Conservation (phyloP, 306 rosid species). For the Prunus armeniaca region DNA sequence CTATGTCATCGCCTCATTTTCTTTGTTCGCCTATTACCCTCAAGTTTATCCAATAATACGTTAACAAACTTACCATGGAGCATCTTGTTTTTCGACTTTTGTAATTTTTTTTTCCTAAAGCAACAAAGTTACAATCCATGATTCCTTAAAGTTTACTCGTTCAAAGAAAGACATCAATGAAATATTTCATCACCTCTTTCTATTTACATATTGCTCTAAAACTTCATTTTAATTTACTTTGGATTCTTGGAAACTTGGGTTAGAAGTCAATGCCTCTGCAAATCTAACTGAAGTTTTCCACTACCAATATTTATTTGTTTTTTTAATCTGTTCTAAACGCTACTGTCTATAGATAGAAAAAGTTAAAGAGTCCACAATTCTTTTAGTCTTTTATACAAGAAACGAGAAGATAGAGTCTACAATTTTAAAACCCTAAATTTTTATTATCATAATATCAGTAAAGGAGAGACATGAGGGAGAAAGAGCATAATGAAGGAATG, state of each 20-base stretch:
- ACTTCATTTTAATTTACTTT: neutral
- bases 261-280: neutral
- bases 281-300: neutral
- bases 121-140: neutral
- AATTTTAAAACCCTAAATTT: neutral
- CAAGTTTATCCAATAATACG: neutral
- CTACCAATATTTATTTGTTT: neutral
- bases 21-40: constrained; percentile 5
- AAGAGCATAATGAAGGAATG: neutral
- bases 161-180: neutral
- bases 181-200: neutral
- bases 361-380: neutral
- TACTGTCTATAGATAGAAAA: neutral
- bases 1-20: constrained; percentile 4
- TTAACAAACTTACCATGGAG: neutral
- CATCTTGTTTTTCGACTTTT: neutral
- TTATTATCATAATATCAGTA: neutral
- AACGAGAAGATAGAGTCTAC: too few relatives aligned
- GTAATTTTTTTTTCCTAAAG: neutral
- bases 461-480: neutral
- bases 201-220: neutral
- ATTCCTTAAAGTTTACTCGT: neutral
- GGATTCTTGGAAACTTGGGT: neutral
- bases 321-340: neutral
- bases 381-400: neutral